A percentile compares a stretch with the other conserved stretches of the same genome.
Conservation (phyloP, 2,329 filamentous ascomycete species). For the Colletotrichum sp. region DNA sequence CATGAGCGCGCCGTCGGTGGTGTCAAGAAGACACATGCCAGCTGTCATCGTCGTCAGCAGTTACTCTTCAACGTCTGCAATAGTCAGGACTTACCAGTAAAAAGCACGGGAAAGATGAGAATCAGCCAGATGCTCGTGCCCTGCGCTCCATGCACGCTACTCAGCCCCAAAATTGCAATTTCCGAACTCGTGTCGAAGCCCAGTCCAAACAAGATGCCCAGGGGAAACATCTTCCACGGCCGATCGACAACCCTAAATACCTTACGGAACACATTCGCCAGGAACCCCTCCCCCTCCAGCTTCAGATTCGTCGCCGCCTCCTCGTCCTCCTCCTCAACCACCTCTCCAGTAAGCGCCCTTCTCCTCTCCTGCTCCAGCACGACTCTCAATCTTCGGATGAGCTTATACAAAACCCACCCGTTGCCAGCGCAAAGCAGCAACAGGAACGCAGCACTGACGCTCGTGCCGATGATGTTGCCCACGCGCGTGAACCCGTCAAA, state of each 20-base stretch:
- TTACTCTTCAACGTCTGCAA: background rate
- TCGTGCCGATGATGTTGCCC: slow-evolving; percentile 88
- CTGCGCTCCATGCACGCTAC: slow-evolving; percentile 82
- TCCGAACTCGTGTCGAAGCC: slow-evolving; percentile 97
- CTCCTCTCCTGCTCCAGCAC: slow-evolving; percentile 54
- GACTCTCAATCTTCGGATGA: slow-evolving; percentile 71
- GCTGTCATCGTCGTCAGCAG: slow-evolving; percentile 46
- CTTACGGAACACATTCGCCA: slow-evolving; percentile 73
- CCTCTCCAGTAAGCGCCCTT: slow-evolving; percentile 27
- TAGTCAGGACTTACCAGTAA: slow-evolving; percentile 67
- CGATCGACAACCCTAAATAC: slow-evolving; percentile 77
- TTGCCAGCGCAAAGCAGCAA: slow-evolving; percentile 85
- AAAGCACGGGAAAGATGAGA: slow-evolving; percentile 86
- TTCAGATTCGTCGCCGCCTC: slow-evolving; percentile 58
- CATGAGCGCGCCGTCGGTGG: slow-evolving; percentile 92
- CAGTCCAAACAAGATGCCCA: slow-evolving; percentile 87
- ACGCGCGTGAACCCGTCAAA: slow-evolving; percentile 83
- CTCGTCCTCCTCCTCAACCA: slow-evolving; percentile 28
- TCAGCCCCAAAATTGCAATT: slow-evolving; percentile 89
- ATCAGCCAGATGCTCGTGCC: slow-evolving; percentile 96
- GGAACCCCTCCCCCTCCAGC: slow-evolving; percentile 77
- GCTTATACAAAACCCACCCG: slow-evolving; percentile 80
- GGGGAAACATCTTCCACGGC: slow-evolving; percentile 95
- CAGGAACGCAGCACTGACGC: slow-evolving; percentile 83
- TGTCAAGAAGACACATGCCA: slow-evolving; percentile 95